phyloP scores from a whole-genome alignment of 768 basidiomycete species.

The Roridomyces roridus region DNA sequence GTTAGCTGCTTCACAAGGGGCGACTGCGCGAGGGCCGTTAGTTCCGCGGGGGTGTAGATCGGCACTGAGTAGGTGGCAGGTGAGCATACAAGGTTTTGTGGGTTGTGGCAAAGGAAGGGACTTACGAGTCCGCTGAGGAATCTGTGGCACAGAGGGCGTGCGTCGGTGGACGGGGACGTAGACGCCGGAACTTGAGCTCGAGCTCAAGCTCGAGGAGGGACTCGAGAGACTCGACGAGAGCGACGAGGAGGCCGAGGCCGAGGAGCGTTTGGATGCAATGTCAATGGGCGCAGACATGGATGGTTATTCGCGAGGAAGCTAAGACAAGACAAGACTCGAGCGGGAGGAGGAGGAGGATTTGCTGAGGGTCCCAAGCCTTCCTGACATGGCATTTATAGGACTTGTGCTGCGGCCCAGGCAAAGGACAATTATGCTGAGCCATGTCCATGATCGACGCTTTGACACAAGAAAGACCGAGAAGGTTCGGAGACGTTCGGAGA shows the following conservation, averaged over 20 bases:
- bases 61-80: not conserved
- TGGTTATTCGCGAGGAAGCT: too few species aligned
- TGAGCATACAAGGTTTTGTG: not conserved
- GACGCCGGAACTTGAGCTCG: constrained; percentile 6
- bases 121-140: constrained; percentile 5
- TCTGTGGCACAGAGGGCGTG: not conserved
- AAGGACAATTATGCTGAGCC: not conserved
- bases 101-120: not conserved
- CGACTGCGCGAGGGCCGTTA: constrained; percentile 12
- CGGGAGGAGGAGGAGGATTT: not conserved
- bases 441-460: not conserved
- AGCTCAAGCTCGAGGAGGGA: not conserved
- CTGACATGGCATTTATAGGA: constrained; percentile 8
- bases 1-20: not conserved
- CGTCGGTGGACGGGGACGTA: constrained; percentile 22
- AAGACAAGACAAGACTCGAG: not conserved
- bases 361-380: not conserved
- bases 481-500: constrained; percentile 7
- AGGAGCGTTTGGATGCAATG: not conserved
- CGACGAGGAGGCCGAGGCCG: not conserved
- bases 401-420: not conserved
- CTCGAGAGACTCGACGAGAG: not conserved
- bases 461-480: constrained; percentile 1
- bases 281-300: constrained; percentile 1
- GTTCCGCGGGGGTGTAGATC: constrained; percentile 14